phyloP scores from a whole-genome alignment of 1,284 basidiomycete genomes.

The Xanthoconium separans region DNA sequence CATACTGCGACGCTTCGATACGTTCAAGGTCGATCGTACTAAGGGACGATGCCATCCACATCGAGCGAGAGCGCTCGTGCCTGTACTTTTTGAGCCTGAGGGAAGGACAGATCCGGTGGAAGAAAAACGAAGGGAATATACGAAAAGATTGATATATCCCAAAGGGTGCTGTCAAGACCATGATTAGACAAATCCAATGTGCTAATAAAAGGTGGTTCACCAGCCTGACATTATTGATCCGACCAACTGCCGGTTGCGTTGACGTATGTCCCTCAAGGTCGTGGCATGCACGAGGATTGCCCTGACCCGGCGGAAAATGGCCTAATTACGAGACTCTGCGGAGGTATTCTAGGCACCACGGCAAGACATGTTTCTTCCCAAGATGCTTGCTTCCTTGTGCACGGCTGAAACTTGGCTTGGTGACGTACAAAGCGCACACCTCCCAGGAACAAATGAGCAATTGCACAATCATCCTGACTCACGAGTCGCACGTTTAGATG shows the following conservation, averaged over 20 bases:
- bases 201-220: slow-evolving; percentile 9
- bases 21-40: not conserved
- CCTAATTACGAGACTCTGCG: not conserved
- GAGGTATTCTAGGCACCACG: not conserved
- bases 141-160: not conserved
- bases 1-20: slow-evolving; percentile 23
- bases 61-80: not conserved
- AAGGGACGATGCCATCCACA: slow-evolving; percentile 11
- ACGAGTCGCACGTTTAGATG: not conserved
- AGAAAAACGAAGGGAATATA: not conserved
- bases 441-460: slow-evolving; percentile 11
- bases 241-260: slow-evolving; percentile 3
- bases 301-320: not conserved
- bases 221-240: slow-evolving; percentile 4
- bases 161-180: not conserved
- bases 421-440: slow-evolving; percentile 7
- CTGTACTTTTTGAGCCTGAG: not conserved
- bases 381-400: too few species aligned
- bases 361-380: too few species aligned
- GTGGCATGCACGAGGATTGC: not conserved
- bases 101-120: not conserved
- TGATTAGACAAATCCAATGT: slow-evolving; percentile 1
- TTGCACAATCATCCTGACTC: slow-evolving; percentile 11
- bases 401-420: not conserved
- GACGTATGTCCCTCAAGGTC: not conserved